Evolutionary conservation across 352 stramenopile genomes (phyloP), one percentile per base, ranked within the genome.

Genomic region (Aphanomyces astaci): DNA sequence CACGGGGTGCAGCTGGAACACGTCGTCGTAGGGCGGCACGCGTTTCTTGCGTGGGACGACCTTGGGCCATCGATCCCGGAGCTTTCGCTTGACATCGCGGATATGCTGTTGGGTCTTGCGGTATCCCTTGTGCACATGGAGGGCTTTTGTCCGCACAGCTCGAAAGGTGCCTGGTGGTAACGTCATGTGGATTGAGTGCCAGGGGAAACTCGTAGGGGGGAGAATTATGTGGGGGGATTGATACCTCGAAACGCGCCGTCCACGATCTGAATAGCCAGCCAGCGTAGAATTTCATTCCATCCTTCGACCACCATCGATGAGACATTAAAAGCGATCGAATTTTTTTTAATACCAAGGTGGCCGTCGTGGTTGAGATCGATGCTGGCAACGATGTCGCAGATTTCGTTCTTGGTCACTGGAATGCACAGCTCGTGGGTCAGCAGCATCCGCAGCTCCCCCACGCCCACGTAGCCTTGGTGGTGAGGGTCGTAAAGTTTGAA

Each of bases 361-460:
- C 62, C 62, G 28, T 68, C 49, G 51, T 28, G 22, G 22, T 68
- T 32, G 27, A 22, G 13, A 24, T 68, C 62, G 25, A 68, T 68
- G 25, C 25, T 22, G 0, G 17, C 19, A 13, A 46, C 28, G 15
- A 51, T 52, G 0, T 22, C 22, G 9, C 22, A n/a, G 19, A 68
- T 40, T 31, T 68, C 39, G 7, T 25, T 9, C 24, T 46, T 62
- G 28, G 43, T 32, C 5, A 68, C 24, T 0, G 62, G 62, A 40
- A 68, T 57, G 36, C 62, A 68, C 3, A 68, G 62, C 28, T 68
- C 62, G 2, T 68, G 49, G 24, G 39, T 51, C 22, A 68, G 45
- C 5, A 68, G 51, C 40, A 68, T 59, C 2, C 22, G 22, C 22
- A 68, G 32, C 32, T 68, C 62, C 1, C 62, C 62, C 17, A 52